Evolutionary conservation across 495 filamentous ascomycete species (phyloP).

Genomic region (Xylaria flabelliformis): DNA sequence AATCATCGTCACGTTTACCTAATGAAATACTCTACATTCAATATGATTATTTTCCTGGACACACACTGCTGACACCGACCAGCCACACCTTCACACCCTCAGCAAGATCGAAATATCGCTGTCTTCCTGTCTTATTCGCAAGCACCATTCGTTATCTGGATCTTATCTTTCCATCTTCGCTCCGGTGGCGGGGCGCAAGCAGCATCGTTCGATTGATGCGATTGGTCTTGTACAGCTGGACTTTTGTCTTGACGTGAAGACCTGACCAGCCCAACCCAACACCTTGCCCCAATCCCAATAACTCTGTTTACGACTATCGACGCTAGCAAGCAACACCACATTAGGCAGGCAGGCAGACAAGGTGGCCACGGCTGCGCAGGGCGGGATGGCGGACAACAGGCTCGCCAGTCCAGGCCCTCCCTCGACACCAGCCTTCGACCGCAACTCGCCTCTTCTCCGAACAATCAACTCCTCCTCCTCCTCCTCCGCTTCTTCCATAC

Average conservation of each 20-base stretch:
- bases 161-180: slow-evolving; percentile 7
- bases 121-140: background rate
- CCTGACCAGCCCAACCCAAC: slow-evolving; percentile 8
- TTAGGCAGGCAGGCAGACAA: too few species aligned
- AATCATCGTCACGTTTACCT: slow-evolving; percentile 23
- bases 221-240: slow-evolving; percentile 31
- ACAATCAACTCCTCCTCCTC: slow-evolving; percentile 42
- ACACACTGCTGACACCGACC: background rate
- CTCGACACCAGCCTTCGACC: slow-evolving; percentile 19
- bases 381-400: slow-evolving; percentile 38
- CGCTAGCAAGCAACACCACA: background rate
- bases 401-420: slow-evolving; percentile 24
- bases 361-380: background rate
- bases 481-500: slow-evolving; percentile 41
- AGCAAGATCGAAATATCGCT: background rate
- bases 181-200: slow-evolving; percentile 14
- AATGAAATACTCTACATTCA: background rate
- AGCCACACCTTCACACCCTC: background rate
- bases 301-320: background rate
- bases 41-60: background rate
- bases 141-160: background rate
- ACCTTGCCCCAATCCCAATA: background rate
- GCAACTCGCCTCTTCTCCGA: slow-evolving; percentile 26
- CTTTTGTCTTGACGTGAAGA: slow-evolving; percentile 13
- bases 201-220: slow-evolving; percentile 3